Evolutionary conservation across 805 yeast species (phyloP).

Genomic region (Kuraishia hungarica): DNA sequence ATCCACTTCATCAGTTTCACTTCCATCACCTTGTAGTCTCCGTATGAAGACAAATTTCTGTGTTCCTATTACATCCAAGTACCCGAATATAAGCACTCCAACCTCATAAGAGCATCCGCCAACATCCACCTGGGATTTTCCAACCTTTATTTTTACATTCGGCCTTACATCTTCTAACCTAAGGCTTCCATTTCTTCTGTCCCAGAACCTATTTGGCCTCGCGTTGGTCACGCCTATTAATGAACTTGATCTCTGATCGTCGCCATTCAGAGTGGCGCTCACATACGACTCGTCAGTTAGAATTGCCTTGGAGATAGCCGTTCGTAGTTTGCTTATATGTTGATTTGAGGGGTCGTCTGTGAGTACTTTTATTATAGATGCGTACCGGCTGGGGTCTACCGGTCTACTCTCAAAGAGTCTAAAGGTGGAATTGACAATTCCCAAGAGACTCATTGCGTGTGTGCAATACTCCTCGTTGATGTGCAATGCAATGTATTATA

Average conservation of each 20-base stretch:
- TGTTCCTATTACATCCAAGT: background rate
- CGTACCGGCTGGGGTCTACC: conserved; percentile 5
- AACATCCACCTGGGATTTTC: background rate
- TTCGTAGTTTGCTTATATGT: conserved; percentile 10
- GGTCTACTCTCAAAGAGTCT: conserved; percentile 10
- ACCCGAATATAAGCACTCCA: background rate
- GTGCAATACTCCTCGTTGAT: background rate
- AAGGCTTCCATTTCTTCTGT: background rate
- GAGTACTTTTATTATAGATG: conserved; percentile 14
- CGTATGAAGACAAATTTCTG: conserved; percentile 1
- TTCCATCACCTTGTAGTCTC: background rate
- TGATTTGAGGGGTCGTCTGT: conserved; percentile 16
- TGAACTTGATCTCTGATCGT: background rate
- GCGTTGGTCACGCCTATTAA: background rate
- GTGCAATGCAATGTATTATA: no score
- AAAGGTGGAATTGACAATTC: conserved; percentile 16
- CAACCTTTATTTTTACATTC: background rate
- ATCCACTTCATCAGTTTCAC: background rate
- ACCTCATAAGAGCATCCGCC: background rate
- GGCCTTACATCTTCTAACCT: background rate
- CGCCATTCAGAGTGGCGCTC: background rate
- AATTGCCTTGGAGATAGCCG: conserved; percentile 14
- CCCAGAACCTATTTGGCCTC: background rate
- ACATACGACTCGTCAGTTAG: conserved; percentile 14
- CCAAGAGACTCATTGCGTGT: background rate